Conservation (phyloP, 768 basidiomycete genomes). For the Hericium alpestre region DNA sequence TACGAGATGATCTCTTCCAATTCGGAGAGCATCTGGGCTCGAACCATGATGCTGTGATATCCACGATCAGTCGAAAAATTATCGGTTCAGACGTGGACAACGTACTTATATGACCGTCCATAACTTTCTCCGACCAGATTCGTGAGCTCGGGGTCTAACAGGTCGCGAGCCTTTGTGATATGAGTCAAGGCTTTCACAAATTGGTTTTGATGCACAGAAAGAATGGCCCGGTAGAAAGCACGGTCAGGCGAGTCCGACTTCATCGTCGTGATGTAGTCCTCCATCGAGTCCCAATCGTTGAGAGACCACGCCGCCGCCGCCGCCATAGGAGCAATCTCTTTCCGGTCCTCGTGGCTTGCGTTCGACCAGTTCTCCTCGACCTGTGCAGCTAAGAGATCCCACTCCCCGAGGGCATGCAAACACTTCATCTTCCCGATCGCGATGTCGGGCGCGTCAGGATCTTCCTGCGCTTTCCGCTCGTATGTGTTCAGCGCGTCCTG, state of each 20-base stretch:
- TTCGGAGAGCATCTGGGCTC: constrained; percentile 97
- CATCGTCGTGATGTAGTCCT: constrained; percentile 91
- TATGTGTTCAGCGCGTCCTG: constrained; percentile 85
- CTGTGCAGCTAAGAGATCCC: constrained; percentile 80
- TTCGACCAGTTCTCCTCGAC: constrained; percentile 84
- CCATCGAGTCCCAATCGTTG: constrained; percentile 97
- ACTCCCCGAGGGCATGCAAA: constrained; percentile 93
- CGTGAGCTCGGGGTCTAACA: constrained; percentile 82
- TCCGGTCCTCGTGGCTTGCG: constrained; percentile 71
- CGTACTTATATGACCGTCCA: constrained; percentile 92
- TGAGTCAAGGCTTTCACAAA: constrained; percentile 84
- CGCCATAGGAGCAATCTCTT: constrained; percentile 92
- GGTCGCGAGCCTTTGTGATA: constrained; percentile 86
- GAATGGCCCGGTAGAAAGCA: constrained; percentile 91
- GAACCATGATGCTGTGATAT: constrained; percentile 71
- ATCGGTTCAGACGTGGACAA: background rate
- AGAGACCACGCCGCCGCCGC: constrained; percentile 96
- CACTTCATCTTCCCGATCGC: constrained; percentile 92
- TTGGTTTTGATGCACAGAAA: constrained; percentile 93
- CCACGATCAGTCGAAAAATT: constrained; percentile 3
- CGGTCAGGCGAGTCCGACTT: constrained; percentile 87
- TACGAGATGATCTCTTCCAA: constrained; percentile 95
- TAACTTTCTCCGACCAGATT: constrained; percentile 93
- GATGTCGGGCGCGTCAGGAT: constrained; percentile 66
- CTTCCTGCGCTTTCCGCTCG: constrained; percentile 64